phyloP scores from a whole-genome alignment of 2,329 filamentous ascomycete genomes.

The Fusarium sp. region DNA sequence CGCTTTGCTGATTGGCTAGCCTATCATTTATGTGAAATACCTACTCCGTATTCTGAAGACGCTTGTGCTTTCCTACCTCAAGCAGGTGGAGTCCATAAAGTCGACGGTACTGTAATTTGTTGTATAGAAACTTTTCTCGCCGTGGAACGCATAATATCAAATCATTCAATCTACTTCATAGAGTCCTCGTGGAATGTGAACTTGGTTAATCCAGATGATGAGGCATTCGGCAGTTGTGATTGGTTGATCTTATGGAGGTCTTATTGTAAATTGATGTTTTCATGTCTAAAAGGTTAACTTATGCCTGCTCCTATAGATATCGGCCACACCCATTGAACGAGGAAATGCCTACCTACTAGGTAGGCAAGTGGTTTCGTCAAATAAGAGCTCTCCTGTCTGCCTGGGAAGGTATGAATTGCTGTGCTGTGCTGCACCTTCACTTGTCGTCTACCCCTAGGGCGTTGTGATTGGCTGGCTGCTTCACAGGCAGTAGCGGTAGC shows the following conservation, averaged over 20 bases:
- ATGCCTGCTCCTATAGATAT: too few relatives aligned
- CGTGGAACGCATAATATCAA: too few relatives aligned
- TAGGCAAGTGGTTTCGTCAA: neutral
- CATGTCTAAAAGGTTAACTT: too few relatives aligned
- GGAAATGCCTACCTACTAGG: too few relatives aligned
- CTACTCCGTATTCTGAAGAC: neutral
- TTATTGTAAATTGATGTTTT: neutral
- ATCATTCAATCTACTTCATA: too few relatives aligned
- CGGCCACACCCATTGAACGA: neutral
- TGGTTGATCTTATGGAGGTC: neutral
- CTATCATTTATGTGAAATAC: neutral
- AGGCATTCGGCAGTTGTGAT: neutral
- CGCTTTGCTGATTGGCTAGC: slow-evolving; percentile 17
- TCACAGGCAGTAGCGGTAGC: slow-evolving; percentile 25
- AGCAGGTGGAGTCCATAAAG: neutral
- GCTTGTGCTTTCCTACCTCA: slow-evolving; percentile 2
- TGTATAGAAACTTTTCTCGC: too few relatives aligned
- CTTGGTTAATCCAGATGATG: too few relatives aligned
- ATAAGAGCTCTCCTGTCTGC: neutral
- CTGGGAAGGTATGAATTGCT: too few relatives aligned
- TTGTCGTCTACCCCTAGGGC: neutral
- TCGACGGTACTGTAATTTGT: too few relatives aligned
- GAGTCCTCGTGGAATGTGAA: too few relatives aligned
- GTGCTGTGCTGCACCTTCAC: neutral
- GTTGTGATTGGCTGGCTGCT: slow-evolving; percentile 30